Conservation (phyloP, 192 early-diverging fungal species). For the Lobosporangium transversale region DNA sequence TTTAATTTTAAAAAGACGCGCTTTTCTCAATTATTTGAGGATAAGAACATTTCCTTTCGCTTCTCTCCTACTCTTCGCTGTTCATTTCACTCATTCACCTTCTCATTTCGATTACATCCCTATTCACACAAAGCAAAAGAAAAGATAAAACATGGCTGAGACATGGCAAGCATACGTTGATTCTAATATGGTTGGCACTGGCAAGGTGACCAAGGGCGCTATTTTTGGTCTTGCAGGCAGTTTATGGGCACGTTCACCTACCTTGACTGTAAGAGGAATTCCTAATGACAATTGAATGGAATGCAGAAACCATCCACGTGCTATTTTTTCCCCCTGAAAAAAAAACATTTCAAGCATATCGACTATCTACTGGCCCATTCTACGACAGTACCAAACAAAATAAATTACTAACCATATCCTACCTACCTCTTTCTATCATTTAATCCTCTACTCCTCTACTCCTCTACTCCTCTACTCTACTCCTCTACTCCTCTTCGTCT, state of each 20-base stretch:
- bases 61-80: background rate
- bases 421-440: background rate
- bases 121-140: background rate
- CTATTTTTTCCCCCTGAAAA: background rate
- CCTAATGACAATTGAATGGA: background rate
- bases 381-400: too few relatives aligned
- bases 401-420: background rate
- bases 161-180: conserved; percentile 86
- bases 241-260: conserved; percentile 81
- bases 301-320: background rate
- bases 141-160: conserved; percentile 45
- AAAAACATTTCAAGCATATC: background rate
- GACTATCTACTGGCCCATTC: conserved; percentile 1
- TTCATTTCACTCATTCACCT: background rate
- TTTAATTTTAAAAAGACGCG: too few relatives aligned
- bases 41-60: background rate
- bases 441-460: too few relatives aligned
- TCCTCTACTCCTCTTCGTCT: too few relatives aligned
- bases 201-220: conserved; percentile 75
- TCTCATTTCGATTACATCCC: background rate
- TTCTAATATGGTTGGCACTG: conserved; percentile 78
- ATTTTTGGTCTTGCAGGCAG: conserved; percentile 86
- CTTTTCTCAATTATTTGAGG: too few relatives aligned
- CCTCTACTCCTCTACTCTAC: too few relatives aligned
- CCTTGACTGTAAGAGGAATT: conserved; percentile 70